A percentile compares a stretch with the other conserved stretches of the same genome.
Conservation (phyloP, 768 basidiomycete genomes). For the Trametes meyenii region DNA sequence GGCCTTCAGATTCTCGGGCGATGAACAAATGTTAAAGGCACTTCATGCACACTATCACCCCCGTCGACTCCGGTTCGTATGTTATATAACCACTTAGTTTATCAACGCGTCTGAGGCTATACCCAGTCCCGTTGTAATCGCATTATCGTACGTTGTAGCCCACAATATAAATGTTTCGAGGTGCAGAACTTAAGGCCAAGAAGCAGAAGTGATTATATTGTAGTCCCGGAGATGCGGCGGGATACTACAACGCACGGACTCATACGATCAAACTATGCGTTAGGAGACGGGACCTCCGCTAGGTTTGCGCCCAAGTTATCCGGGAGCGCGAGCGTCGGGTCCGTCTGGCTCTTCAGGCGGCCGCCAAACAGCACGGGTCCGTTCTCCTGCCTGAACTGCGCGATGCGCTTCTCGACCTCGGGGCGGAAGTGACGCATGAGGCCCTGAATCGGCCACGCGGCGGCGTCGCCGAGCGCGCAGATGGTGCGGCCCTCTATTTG, state of each 20-base stretch:
- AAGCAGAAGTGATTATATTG: background rate
- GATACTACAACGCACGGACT: background rate
- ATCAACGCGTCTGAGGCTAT: no score
- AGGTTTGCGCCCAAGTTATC: conserved; percentile 69
- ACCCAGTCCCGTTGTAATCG: no score
- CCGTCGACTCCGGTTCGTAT: no score
- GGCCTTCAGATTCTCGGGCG: no score
- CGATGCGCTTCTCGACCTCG: conserved; percentile 88
- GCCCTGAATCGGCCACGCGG: conserved; percentile 98
- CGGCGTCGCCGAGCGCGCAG: conserved; percentile 95
- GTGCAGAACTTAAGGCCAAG: no score
- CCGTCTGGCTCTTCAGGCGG: conserved; percentile 63
- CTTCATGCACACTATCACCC: no score
- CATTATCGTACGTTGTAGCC: no score
- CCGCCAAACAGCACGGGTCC: conserved; percentile 92
- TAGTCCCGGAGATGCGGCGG: background rate
- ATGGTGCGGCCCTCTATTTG: conserved; percentile 97
- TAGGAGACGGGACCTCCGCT: conserved; percentile 38
- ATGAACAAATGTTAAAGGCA: no score
- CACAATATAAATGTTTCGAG: no score
- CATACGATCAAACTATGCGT: background rate
- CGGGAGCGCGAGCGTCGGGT: conserved; percentile 69
- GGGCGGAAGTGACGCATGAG: conserved; percentile 98
- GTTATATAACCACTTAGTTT: no score
- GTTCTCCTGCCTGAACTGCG: conserved; percentile 68